Conservation (phyloP, 1,284 basidiomycete species). For the Cryptococcus depauperatus region DNA sequence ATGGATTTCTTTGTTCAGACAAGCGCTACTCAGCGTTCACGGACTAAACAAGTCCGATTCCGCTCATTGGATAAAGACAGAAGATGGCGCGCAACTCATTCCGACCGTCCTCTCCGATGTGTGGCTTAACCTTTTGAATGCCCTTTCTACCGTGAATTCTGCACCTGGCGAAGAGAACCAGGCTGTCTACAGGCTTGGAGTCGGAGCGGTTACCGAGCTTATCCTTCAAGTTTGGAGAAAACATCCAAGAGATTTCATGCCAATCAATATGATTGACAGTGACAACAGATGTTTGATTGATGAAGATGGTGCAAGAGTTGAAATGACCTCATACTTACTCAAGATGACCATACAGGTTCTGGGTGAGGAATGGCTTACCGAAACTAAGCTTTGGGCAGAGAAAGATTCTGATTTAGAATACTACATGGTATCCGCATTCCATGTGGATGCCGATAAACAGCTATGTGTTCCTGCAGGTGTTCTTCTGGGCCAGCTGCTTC, state of each 20-base stretch:
- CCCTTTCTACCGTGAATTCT: conserved; percentile 13
- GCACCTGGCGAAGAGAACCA: not conserved
- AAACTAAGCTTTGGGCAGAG: conserved; percentile 5
- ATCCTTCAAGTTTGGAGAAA: conserved; percentile 24
- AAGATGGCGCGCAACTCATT: conserved; percentile 16
- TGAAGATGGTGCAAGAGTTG: conserved; percentile 16
- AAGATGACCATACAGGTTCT: conserved; percentile 15
- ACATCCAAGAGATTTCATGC: conserved; percentile 20
- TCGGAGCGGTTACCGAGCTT: conserved; percentile 18
- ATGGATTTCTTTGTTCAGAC: conserved; percentile 29
- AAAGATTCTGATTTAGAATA: not conserved
- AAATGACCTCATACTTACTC: conserved; percentile 22
- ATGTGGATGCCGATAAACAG: not conserved
- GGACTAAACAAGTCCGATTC: conserved; percentile 20
- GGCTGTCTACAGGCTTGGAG: conserved; percentile 17
- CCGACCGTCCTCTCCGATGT: conserved; percentile 23
- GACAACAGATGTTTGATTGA: conserved; percentile 17
- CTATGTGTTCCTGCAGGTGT: conserved; percentile 21
- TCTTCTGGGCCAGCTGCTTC: conserved; percentile 26
- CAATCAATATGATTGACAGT: conserved; percentile 19
- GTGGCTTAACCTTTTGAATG: conserved; percentile 34
- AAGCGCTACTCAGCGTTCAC: conserved; percentile 24
- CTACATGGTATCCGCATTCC: not conserved
- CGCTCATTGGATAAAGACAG: conserved; percentile 21
- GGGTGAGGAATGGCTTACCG: conserved; percentile 16